Evolutionary conservation across 2,329 filamentous ascomycete genomes (phyloP), one percentile per base, ranked within the genome.

Genomic region (Chaetomiaceae sp.): DNA sequence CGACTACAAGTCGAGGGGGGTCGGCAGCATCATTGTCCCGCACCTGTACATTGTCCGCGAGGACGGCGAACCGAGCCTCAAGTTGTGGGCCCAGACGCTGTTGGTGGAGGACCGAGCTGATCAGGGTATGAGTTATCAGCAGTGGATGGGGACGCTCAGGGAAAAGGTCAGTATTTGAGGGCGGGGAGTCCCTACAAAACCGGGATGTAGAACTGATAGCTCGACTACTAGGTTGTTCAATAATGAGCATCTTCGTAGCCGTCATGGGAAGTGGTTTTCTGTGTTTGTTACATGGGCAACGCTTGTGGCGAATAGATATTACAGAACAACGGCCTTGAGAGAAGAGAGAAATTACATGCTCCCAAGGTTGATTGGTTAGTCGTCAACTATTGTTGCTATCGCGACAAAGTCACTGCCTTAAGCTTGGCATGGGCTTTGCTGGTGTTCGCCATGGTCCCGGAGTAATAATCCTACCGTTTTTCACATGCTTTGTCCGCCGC

Each of bases 81-180:
- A 95, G 73, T 76, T 97, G 58, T 99, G 94, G 94, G 94, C 94
- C 40, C 92, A 96, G 77, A 96, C 94, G 38, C 77, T 97, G 71
- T 75, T 99, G 64, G 87, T 99, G 42, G 94, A 99, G 72, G 94
- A 99, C 72, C 80, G 92, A 61, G 90, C 92, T 51, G 94, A 99
- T 68, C 90, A 96, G 73, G 87, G 90, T 45, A 85, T 95, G 73
- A 95, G 91, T 68, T 85, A 94, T 66, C 86, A 86, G 64, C 92
- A 97, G 73, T 99, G 90, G 86, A 86, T 97, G 77, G 90, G 90
- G 52, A 85, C 82, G 65, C 73, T 99, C 71, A 81, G 92, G 71
- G 94, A 97, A 78, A 99, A 97, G 89, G 94, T 96, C 62, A 64
- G 66, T 60, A 43, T 41, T 21, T 54, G 34, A 48, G 23, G 18